Evolutionary conservation across 2,329 filamentous ascomycete genomes (phyloP).

Genomic region (Didymella lethalis): DNA sequence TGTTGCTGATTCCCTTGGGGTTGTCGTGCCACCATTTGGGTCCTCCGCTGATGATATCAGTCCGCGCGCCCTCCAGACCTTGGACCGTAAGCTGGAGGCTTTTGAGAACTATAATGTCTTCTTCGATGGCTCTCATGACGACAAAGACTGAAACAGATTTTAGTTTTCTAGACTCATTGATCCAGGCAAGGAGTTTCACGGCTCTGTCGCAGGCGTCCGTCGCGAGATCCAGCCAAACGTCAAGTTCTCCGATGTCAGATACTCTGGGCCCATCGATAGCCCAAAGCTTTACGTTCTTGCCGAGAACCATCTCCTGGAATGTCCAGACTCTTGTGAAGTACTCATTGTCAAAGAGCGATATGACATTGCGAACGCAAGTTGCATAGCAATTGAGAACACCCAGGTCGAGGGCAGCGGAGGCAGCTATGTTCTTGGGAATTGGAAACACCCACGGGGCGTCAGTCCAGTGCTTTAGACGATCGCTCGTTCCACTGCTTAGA

Average conservation of each 20-base stretch:
- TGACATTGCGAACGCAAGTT: neutral
- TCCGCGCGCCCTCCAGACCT: neutral
- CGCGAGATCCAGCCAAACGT: neutral
- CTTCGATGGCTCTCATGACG: neutral
- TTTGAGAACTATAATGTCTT: neutral
- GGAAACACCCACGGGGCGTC: neutral
- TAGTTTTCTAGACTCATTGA: neutral
- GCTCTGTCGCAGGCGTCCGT: neutral
- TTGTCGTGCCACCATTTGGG: neutral
- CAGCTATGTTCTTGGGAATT: neutral
- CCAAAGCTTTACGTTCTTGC: neutral
- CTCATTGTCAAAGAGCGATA: neutral
- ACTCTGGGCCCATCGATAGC: neutral
- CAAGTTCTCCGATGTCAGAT: neutral
- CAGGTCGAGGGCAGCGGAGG: neutral
- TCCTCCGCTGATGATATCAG: neutral
- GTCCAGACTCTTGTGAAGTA: conserved; percentile 1
- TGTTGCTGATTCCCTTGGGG: neutral
- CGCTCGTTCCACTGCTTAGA: neutral
- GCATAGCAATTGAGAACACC: neutral
- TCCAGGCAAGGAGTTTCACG: neutral
- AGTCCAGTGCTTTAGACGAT: neutral
- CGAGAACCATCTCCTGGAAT: neutral
- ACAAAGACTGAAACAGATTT: neutral
- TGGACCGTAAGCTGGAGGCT: neutral